phyloP scores from a whole-genome alignment of 2,329 filamentous ascomycete genomes.

The Massarina eburnea region DNA sequence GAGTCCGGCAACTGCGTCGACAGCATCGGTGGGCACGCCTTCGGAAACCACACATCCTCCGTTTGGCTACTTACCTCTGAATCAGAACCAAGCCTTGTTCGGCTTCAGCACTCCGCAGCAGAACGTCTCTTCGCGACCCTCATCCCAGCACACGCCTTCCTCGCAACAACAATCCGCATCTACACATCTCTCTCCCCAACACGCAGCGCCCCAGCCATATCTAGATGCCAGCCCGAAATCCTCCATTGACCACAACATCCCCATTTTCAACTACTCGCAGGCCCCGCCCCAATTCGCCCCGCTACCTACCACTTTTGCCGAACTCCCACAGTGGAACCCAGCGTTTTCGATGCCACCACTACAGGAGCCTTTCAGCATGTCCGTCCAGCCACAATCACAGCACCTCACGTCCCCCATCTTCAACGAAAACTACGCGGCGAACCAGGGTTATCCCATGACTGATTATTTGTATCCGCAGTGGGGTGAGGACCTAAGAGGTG shows the following conservation, averaged over 20 bases:
- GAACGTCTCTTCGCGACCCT: constrained; percentile 21
- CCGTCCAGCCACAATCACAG: constrained; percentile 14
- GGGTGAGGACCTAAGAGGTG: constrained; percentile 45
- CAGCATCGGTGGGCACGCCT: constrained; percentile 41
- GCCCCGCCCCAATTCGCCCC: constrained; percentile 32
- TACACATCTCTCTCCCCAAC: constrained; percentile 30
- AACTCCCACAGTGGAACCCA: constrained; percentile 41
- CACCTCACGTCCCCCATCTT: constrained; percentile 32
- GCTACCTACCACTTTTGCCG: constrained; percentile 40
- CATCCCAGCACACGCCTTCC: constrained; percentile 2
- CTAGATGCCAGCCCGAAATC: constrained; percentile 34
- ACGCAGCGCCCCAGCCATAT: constrained; percentile 22
- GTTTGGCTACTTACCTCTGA: constrained; percentile 41
- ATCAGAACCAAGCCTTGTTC: constrained; percentile 32
- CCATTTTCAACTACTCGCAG: constrained; percentile 25
- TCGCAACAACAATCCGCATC: constrained; percentile 18
- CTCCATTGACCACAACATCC: constrained; percentile 29
- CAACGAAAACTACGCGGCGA: constrained; percentile 38
- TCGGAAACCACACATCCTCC: constrained; percentile 34
- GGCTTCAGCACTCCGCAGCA: constrained; percentile 25
- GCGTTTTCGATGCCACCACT: constrained; percentile 36
- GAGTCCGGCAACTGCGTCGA: constrained; percentile 47
- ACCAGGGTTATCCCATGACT: constrained; percentile 39
- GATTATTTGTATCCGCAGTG: constrained; percentile 61
- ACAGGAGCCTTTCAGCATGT: constrained; percentile 21